phyloP scores from a whole-genome alignment of 768 basidiomycete species.

The Podaxis pistillaris region DNA sequence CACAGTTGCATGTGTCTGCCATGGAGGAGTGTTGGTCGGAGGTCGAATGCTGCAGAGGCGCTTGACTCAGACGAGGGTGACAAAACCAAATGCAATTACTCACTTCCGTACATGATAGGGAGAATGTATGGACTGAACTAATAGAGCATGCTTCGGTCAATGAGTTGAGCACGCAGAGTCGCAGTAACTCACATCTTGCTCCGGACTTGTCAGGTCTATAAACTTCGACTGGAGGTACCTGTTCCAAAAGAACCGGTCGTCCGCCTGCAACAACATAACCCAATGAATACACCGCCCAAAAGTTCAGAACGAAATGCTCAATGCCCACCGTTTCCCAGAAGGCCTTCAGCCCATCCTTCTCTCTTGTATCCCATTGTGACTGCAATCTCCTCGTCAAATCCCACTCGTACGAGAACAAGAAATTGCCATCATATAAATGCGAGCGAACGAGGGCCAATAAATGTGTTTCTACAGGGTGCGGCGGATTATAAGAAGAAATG shows the following conservation, averaged over 20 bases:
- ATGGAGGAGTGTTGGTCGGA: constrained; percentile 73
- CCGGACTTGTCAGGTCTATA: constrained; percentile 45
- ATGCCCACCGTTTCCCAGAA: constrained; percentile 78
- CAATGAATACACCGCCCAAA: neutral
- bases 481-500: constrained; percentile 62
- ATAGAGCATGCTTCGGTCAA: constrained; percentile 4
- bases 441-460: constrained; percentile 82
- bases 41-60: constrained; percentile 69
- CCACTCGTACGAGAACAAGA: constrained; percentile 89
- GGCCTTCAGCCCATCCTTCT: constrained; percentile 49
- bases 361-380: constrained; percentile 64
- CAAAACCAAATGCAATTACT: constrained; percentile 31
- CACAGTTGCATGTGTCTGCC: constrained; percentile 78
- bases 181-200: constrained; percentile 57
- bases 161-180: neutral
- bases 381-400: constrained; percentile 89
- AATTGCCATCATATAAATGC: constrained; percentile 76
- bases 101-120: constrained; percentile 93
- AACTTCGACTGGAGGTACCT: constrained; percentile 66
- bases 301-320: neutral
- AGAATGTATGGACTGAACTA: constrained; percentile 89
- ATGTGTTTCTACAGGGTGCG: constrained; percentile 86
- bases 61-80: constrained; percentile 6
- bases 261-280: constrained; percentile 52
- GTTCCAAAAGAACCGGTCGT: constrained; percentile 99